Evolutionary conservation across 495 filamentous ascomycete species (phyloP).

Genomic region (Thermothielavioides terrestris): DNA sequence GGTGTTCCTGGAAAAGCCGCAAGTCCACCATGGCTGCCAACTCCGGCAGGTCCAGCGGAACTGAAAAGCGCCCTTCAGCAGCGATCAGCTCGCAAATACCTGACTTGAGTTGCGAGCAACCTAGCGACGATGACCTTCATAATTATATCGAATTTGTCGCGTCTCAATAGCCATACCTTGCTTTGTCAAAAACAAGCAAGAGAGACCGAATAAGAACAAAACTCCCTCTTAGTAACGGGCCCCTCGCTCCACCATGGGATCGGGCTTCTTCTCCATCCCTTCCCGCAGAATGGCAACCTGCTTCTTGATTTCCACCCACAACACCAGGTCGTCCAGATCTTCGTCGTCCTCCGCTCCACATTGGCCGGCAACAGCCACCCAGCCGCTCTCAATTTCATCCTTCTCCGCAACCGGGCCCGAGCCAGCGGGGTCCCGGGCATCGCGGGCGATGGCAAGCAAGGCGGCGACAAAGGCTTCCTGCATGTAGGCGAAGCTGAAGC

Average conservation of each 20-base stretch:
- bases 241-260: not conserved
- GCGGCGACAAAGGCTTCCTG: constrained; percentile 57
- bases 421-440: constrained; percentile 4
- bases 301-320: constrained; percentile 51
- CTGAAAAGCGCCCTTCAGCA: too few relatives aligned
- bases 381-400: constrained; percentile 14
- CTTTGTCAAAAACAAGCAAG: too few relatives aligned
- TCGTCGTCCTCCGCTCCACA: constrained; percentile 21
- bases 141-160: too few relatives aligned
- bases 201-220: too few relatives aligned
- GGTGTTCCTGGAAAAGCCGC: too few relatives aligned
- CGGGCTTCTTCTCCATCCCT: constrained; percentile 44
- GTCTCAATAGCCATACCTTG: too few relatives aligned
- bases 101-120: too few relatives aligned
- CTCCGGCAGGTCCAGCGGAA: too few relatives aligned
- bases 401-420: not conserved
- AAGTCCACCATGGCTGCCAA: too few relatives aligned
- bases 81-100: too few relatives aligned
- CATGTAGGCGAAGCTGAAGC: constrained; percentile 58
- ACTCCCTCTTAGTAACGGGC: too few relatives aligned
- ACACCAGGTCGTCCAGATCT: constrained; percentile 35
- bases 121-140: too few relatives aligned
- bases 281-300: constrained; percentile 47
- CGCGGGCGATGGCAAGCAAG: constrained; percentile 42
- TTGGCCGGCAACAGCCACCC: constrained; percentile 10